These are phyloP conservation scores for Inosperma sp. DNA, from an alignment of 768 basidiomycete genomes.

Conservation along the genomic window DNA sequence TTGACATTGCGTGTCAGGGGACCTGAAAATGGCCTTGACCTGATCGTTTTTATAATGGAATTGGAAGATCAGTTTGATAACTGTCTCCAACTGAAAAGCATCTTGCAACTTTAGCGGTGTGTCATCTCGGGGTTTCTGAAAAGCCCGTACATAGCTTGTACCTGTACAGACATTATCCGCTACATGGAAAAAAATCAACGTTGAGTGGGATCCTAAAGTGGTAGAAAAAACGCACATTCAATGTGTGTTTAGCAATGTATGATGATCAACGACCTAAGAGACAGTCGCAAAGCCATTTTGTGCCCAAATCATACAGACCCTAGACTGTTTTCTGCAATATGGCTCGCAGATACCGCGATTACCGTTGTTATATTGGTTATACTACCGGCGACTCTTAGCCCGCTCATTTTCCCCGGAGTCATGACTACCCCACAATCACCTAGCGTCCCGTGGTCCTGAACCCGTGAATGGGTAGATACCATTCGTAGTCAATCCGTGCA, in stretches of 20 bases:
- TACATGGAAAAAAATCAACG: not conserved
- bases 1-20: slow-evolving; percentile 76
- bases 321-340: too few species aligned
- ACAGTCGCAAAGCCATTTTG: slow-evolving; percentile 5
- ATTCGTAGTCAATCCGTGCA: too few species aligned
- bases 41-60: slow-evolving; percentile 59
- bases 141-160: too few species aligned
- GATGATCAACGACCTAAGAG: slow-evolving; percentile 2
- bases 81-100: slow-evolving; percentile 55
- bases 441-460: too few species aligned
- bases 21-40: slow-evolving; percentile 67
- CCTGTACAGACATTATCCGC: too few species aligned
- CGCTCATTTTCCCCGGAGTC: too few species aligned
- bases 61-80: slow-evolving; percentile 57
- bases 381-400: too few species aligned
- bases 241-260: slow-evolving; percentile 3
- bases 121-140: not conserved
- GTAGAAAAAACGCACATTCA: slow-evolving; percentile 4
- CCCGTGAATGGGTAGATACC: too few species aligned
- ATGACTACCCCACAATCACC: too few species aligned
- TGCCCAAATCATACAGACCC: too few species aligned
- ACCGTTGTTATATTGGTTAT: too few species aligned
- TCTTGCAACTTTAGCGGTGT: slow-evolving; percentile 45
- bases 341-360: too few species aligned
- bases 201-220: not conserved